phyloP scores from a whole-genome alignment of 169 alveolate genomes.

The Plasmodium ovale region DNA sequence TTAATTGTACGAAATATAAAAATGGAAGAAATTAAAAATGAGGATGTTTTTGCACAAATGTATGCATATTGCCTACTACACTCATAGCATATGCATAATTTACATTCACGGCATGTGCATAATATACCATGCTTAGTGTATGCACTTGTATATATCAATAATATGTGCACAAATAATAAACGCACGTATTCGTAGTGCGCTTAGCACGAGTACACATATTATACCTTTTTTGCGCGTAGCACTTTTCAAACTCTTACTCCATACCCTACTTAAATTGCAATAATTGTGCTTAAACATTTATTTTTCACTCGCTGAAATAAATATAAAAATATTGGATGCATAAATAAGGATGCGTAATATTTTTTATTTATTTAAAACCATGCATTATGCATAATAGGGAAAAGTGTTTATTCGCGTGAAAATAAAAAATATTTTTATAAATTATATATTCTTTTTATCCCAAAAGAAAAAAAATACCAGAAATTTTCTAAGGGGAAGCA shows the following conservation, averaged over 20 bases:
- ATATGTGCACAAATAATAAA: too few relatives aligned
- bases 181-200: neutral
- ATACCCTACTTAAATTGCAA: too few relatives aligned
- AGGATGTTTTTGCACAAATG: neutral
- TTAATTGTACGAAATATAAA: neutral
- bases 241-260: too few relatives aligned
- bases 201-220: too few relatives aligned
- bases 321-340: neutral
- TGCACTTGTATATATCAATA: neutral
- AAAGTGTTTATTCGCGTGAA: neutral
- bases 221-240: too few relatives aligned
- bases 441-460: slow-evolving; percentile 7
- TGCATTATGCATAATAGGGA: neutral
- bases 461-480: slow-evolving; percentile 9
- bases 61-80: too few relatives aligned
- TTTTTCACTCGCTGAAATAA: neutral
- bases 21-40: neutral
- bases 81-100: too few relatives aligned
- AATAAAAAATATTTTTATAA: slow-evolving; percentile 9
- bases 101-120: neutral
- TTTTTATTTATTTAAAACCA: slow-evolving; percentile 1
- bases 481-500: neutral
- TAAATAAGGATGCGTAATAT: slow-evolving; percentile 1
- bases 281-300: too few relatives aligned
- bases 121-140: neutral